phyloP scores from a whole-genome alignment of 495 filamentous ascomycete genomes.

The Xylaria curta region DNA sequence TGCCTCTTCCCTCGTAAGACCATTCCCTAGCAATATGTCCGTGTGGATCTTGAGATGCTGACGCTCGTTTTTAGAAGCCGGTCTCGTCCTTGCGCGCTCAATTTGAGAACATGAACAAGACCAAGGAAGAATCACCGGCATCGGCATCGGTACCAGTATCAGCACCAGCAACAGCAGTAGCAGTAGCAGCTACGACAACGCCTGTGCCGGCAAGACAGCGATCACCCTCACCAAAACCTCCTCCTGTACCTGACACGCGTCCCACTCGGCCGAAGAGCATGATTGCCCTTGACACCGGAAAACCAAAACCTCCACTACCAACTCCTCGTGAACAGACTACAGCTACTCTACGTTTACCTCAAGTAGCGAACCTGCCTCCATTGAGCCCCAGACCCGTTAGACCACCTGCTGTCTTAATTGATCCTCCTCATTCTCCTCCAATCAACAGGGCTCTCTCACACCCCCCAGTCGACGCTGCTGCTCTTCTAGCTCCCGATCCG shows the following conservation, averaged over 20 bases:
- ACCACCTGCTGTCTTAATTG: slow-evolving; percentile 72
- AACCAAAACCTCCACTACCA: slow-evolving; percentile 32
- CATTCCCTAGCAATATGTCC: background rate
- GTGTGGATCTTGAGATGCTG: slow-evolving; percentile 29
- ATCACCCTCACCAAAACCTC: slow-evolving; percentile 55
- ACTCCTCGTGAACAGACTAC: slow-evolving; percentile 26
- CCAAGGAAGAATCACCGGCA: slow-evolving; percentile 46
- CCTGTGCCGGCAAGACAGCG: slow-evolving; percentile 40
- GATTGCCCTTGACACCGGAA: slow-evolving; percentile 31
- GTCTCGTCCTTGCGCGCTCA: slow-evolving; percentile 92
- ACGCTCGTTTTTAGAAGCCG: slow-evolving; percentile 59
- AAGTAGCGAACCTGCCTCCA: slow-evolving; percentile 41
- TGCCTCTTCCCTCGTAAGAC: slow-evolving; percentile 65
- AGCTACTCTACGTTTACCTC: slow-evolving; percentile 34
- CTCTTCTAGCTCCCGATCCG: slow-evolving; percentile 55
- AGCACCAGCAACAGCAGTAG: slow-evolving; percentile 36
- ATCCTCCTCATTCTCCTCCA: slow-evolving; percentile 78
- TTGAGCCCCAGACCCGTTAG: slow-evolving; percentile 60
- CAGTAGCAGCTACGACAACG: slow-evolving; percentile 37
- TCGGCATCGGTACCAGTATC: slow-evolving; percentile 43
- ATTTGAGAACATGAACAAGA: slow-evolving; percentile 83
- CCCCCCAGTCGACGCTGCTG: slow-evolving; percentile 44
- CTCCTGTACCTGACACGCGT: slow-evolving; percentile 58
- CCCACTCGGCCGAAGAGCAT: slow-evolving; percentile 44
- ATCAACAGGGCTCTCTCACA: slow-evolving; percentile 49